These are phyloP conservation scores for Hymenoscyphus repandus DNA, from an alignment of 2,329 filamentous ascomycete genomes.

Conservation along the genomic window DNA sequence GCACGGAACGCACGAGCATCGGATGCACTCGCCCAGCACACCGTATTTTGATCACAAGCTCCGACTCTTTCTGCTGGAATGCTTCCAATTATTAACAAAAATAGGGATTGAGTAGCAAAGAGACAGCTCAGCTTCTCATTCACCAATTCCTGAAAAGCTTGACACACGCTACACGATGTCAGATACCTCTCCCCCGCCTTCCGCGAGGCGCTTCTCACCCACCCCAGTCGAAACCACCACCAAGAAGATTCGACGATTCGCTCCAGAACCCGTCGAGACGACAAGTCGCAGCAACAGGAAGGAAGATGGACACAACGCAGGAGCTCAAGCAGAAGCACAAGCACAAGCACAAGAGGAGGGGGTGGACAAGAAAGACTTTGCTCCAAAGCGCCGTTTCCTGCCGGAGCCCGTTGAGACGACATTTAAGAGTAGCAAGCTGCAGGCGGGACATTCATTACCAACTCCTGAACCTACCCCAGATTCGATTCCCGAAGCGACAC, in stretches of 20 bases:
- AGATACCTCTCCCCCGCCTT: conserved; percentile 25
- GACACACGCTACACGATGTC: conserved; percentile 19
- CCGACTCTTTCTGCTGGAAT: conserved; percentile 9
- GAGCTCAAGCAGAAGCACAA: too few relatives aligned
- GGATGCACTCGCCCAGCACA: not conserved
- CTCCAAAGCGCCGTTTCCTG: conserved; percentile 53
- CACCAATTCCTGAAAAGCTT: conserved; percentile 7
- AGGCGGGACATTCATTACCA: conserved; percentile 34
- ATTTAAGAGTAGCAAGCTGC: conserved; percentile 52
- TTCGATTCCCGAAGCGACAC: conserved; percentile 38
- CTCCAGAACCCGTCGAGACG: conserved; percentile 40
- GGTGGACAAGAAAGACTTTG: conserved; percentile 20
- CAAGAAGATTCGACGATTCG: conserved; percentile 34
- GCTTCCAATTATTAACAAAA: conserved; percentile 15
- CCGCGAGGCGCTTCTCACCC: conserved; percentile 28
- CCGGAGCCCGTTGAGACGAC: conserved; percentile 70
- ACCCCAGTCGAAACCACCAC: conserved; percentile 32
- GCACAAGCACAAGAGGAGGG: conserved; percentile 22
- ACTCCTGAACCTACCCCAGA: conserved; percentile 53
- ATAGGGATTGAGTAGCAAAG: conserved; percentile 11
- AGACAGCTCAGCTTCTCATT: not conserved
- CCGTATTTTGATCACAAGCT: conserved; percentile 21
- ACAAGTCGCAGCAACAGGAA: conserved; percentile 35
- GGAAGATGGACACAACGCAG: conserved; percentile 17
- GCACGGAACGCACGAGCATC: conserved; percentile 1